A percentile compares a stretch with the other conserved stretches of the same genome.
phyloP scores from a whole-genome alignment of 2,329 filamentous ascomycete species.

The Emericellopsis atlantica region DNA sequence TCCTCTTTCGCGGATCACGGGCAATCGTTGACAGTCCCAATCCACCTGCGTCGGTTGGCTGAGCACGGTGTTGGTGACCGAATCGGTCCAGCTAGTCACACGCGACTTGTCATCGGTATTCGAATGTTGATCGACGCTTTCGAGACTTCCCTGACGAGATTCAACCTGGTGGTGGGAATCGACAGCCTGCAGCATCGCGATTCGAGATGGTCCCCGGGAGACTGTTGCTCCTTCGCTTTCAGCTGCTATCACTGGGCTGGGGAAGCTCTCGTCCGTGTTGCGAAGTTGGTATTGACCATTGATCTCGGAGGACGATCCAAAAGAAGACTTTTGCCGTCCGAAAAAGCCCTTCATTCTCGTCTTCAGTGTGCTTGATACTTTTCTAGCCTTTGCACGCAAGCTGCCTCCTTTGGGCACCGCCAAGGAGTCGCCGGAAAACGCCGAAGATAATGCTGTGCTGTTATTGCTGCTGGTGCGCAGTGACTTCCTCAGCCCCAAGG shows the following conservation, averaged over 20 bases:
- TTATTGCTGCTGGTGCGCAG: conserved; percentile 32
- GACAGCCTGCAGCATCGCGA: conserved; percentile 36
- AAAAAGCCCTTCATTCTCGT: conserved; percentile 40
- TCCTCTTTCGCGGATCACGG: conserved; percentile 48
- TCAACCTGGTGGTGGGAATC: conserved; percentile 30
- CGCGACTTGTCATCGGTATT: conserved; percentile 43
- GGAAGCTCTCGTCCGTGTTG: conserved; percentile 14
- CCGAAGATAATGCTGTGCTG: conserved; percentile 18
- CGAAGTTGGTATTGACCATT: conserved; percentile 3
- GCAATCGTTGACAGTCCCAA: conserved; percentile 44
- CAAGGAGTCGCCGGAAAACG: conserved; percentile 11
- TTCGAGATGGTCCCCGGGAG: conserved; percentile 31
- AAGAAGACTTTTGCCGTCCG: conserved; percentile 9
- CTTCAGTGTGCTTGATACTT: conserved; percentile 49
- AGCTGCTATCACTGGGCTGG: conserved; percentile 18
- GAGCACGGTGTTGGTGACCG: conserved; percentile 41
- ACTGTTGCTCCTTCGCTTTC: conserved; percentile 29
- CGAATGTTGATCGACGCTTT: conserved; percentile 29
- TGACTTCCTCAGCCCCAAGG: conserved; percentile 31
- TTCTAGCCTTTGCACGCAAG: conserved; percentile 41
- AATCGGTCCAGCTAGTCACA: conserved; percentile 62
- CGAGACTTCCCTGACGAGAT: conserved; percentile 42
- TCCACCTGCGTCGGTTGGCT: conserved; percentile 25
- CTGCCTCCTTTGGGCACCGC: conserved; percentile 13
- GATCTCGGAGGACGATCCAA: background rate